Base-by-base conservation (phyloP, 257 asterid species). In the Penstemon newberryi region DNA sequence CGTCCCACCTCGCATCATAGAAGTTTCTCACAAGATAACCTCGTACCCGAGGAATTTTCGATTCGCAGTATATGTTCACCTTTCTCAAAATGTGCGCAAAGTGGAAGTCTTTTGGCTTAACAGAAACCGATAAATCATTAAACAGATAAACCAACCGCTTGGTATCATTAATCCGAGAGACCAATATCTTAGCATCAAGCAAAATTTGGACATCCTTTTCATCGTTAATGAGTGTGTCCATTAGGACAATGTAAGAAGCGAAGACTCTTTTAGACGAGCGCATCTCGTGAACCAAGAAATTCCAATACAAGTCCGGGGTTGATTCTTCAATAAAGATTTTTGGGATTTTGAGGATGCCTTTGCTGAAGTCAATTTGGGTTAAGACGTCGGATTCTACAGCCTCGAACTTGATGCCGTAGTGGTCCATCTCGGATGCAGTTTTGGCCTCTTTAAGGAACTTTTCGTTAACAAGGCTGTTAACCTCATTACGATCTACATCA, bases 351-450 rank as follows among this genome's bases (percentile, higher is more conserved):
- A 72, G 8, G 4, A 38, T 19, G 19, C 77, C 77, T 4, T 50
- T 46, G 3, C 8, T 56, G 67, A 64, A 72, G 12, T 47, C 19
- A 6, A 72, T 15, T 1, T 56, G 38, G 3, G 61, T 47, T 6
- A 72, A 49, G 69, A 56, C 45, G 6, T 7, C 57, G 1, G 46
- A 5, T 0, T 43, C 42, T 7, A 10, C 56, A 1, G 71, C 19
- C 18, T 6, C 43, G 66, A 72, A 55, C 0, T 39, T 7, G 61
- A 72, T 18, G 0, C 77, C 77, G 36, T 45, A 56, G 38, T 9
- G n/a, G 18, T 65, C 71, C 6, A 72, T 66, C 15, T 56, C 71
- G 0, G 77, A 64, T 7, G 77, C 77, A n/a, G 44, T 55, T 57
- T 10, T 65, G 3, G 71, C 67, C 0, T 12, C 40, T 7, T 3